phyloP scores from a whole-genome alignment of 2,329 filamentous ascomycete species.

The Phyllosticta citribraziliensis region DNA sequence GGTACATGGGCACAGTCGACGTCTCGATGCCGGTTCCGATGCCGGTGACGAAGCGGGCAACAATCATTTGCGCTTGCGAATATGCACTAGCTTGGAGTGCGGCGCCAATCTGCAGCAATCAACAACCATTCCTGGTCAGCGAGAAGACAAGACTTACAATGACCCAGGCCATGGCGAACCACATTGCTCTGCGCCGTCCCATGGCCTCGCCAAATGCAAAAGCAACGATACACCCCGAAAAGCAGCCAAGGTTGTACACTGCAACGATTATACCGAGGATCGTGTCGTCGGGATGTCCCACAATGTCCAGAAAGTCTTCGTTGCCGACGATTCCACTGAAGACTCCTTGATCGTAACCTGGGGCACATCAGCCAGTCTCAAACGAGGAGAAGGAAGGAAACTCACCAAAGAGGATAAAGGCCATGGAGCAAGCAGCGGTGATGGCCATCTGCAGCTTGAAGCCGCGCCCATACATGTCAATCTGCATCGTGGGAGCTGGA shows the following conservation, averaged over 20 bases:
- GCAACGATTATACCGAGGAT: conserved; percentile 39
- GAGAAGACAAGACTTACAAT: background rate
- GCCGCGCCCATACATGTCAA: conserved; percentile 9
- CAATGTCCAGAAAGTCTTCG: conserved; percentile 24
- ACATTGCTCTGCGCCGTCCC: conserved; percentile 34
- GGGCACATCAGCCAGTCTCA: background rate
- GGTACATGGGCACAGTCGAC: conserved; percentile 44
- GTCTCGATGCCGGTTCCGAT: conserved; percentile 47
- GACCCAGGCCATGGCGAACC: conserved; percentile 9
- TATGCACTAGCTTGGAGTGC: conserved; percentile 6
- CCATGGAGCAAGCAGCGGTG: conserved; percentile 6
- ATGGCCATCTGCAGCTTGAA: conserved; percentile 9
- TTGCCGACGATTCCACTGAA: conserved; percentile 33
- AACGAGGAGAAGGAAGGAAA: too few relatives aligned
- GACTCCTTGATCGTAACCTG: conserved; percentile 20
- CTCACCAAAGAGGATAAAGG: conserved; percentile 8
- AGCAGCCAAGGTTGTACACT: conserved; percentile 41
- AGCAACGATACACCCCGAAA: conserved; percentile 31
- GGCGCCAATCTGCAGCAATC: background rate
- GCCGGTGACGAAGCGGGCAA: conserved; percentile 44
- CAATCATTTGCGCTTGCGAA: conserved; percentile 34
- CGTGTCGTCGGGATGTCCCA: conserved; percentile 28
- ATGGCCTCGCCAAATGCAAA: conserved; percentile 30
- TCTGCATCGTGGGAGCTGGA: background rate
- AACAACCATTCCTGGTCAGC: background rate